phyloP scores from a whole-genome alignment of 306 rosid genomes.

The Biancaea sappan region DNA sequence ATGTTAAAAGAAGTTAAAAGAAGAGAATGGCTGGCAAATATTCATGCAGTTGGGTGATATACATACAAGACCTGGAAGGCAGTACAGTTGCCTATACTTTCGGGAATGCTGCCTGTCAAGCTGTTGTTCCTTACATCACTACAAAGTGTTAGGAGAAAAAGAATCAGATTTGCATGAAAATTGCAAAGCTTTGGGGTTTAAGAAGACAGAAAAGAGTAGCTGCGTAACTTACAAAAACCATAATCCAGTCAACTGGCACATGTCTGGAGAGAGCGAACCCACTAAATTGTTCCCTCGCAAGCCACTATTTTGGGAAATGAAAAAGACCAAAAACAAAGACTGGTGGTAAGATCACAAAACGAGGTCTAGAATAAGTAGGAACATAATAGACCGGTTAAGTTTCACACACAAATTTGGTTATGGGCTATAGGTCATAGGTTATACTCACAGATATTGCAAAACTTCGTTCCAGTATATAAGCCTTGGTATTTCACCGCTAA shows the following conservation, averaged over 20 bases:
- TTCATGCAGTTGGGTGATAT: constrained; percentile 37
- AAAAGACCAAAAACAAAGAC: neutral
- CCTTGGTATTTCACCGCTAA: constrained; percentile 96
- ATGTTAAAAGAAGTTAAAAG: neutral
- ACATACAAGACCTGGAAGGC: constrained; percentile 99
- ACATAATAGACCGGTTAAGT: neutral
- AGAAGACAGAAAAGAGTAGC: constrained; percentile 6
- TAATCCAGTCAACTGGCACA: constrained; percentile 92
- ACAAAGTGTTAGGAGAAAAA: constrained; percentile 25
- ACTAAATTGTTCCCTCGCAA: constrained; percentile 90
- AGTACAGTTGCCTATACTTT: constrained; percentile 85
- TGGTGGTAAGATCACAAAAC: neutral
- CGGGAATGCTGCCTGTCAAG: constrained; percentile 87
- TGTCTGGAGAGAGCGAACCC: constrained; percentile 88
- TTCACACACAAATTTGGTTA: neutral
- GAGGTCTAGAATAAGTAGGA: neutral
- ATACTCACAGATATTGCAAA: constrained; percentile 91
- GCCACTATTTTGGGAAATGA: constrained; percentile 52
- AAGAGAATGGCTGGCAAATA: neutral
- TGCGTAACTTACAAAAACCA: constrained; percentile 94
- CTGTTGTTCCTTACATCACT: constrained; percentile 98
- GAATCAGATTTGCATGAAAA: neutral
- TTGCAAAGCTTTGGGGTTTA: neutral
- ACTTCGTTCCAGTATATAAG: constrained; percentile 99
- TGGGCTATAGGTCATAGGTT: neutral